phyloP scores from a whole-genome alignment of 1,284 basidiomycete species.

The Anthracocystis setariae region DNA sequence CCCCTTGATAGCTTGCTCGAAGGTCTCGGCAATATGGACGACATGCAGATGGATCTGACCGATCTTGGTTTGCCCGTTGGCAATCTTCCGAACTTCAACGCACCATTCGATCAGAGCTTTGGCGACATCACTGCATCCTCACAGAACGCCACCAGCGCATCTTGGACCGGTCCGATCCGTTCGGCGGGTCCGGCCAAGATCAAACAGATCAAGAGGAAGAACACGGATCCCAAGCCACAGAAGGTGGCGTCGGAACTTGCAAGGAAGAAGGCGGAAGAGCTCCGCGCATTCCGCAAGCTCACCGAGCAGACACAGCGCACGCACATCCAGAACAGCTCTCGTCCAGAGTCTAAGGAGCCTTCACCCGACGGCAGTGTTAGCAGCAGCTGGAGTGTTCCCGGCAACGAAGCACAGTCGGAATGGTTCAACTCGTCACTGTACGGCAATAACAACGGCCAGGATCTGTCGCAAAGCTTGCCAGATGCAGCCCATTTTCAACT shows the following conservation, averaged over 20 bases:
- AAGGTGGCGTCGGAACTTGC: slow-evolving; percentile 44
- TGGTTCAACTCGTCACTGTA: slow-evolving; percentile 34
- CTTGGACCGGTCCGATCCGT: slow-evolving; percentile 17
- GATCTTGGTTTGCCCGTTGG: slow-evolving; percentile 32
- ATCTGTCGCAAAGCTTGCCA: slow-evolving; percentile 25
- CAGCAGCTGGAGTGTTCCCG: slow-evolving; percentile 12
- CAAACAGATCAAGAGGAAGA: slow-evolving; percentile 41
- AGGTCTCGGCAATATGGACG: slow-evolving; percentile 47
- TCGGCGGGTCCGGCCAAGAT: slow-evolving; percentile 22
- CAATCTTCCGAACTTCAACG: slow-evolving; percentile 42
- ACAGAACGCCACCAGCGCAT: neutral
- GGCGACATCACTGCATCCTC: slow-evolving; percentile 9
- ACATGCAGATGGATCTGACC: slow-evolving; percentile 46
- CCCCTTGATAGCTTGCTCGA: slow-evolving; percentile 49
- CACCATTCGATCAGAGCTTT: slow-evolving; percentile 38
- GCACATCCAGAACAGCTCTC: slow-evolving; percentile 35
- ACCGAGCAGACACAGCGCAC: slow-evolving; percentile 49
- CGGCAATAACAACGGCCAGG: slow-evolving; percentile 4
- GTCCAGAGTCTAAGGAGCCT: slow-evolving; percentile 29
- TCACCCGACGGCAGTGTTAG: slow-evolving; percentile 32
- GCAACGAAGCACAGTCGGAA: slow-evolving; percentile 22
- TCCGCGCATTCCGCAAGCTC: slow-evolving; percentile 36
- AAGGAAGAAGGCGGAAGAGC: slow-evolving; percentile 44
- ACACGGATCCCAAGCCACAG: slow-evolving; percentile 39
- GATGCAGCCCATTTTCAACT: slow-evolving; percentile 37